Base-by-base conservation (phyloP, 257 asterid species). In the Lycium ferocissimum region DNA sequence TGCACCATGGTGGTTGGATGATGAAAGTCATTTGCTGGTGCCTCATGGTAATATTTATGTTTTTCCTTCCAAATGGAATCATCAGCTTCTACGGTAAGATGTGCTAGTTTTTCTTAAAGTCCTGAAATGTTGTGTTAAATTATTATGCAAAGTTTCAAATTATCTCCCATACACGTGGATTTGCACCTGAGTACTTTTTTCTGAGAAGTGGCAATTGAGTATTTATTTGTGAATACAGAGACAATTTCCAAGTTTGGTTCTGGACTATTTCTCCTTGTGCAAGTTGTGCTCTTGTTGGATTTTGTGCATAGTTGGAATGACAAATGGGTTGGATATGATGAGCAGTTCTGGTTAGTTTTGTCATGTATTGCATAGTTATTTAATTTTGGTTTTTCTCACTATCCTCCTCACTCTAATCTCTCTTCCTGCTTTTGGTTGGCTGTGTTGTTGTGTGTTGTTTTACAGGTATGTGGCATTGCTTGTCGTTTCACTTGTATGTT, bases 1-100 rank as follows among this genome's bases (percentile, higher is more conserved):
- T 95, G 91, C 99, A 95, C 91, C 99, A 95, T 88, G 98, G 98
- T 6, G 98, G 97, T 71, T 95, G 99, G 99, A 94, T 94, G 99
- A 92, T 93, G 95, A 95, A 95, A 91, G 35, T 94, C 49, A 89
- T 95, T 89, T 92, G 95, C 87, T 95, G 98, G 99, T 94, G 91
- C 90, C 90, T 95, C 83, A 86, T 95, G 91, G 97, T 95, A 17
- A 92, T 95, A 88, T 89, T 95, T 85, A 95, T 93, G 97, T 95
- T 95, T 92, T 95, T 95, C 87, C 86, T 95, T 59, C 99, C 98
- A 18, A 95, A 95, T 75, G 97, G 89, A 79, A 69, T 94, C 84
- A 89, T 95, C 90, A 94, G 98, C 94, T 94, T 94, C 89, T 95
- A 95, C 83, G 99, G 99, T 95, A 89, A 53, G 82, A 53, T 78